Percentiles rank a stretch among this genome's conserved stretches.
Conservation (phyloP, 179 eudicot genomes). For the Actinidia polygama region DNA sequence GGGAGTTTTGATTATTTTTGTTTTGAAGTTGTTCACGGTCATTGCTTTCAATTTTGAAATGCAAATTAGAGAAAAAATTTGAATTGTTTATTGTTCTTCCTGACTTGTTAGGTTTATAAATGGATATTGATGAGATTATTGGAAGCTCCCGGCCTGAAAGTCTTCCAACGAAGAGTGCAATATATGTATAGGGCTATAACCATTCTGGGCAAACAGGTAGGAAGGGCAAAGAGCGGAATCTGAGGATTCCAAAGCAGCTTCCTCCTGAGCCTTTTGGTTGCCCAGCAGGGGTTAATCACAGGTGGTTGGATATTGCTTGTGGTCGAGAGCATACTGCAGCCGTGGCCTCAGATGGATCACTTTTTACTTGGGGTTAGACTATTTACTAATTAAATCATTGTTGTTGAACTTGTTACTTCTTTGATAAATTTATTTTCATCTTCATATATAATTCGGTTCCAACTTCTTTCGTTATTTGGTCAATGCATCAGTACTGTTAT, state of each 20-base stretch:
- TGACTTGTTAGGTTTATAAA: constrained; percentile 23
- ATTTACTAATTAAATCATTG: constrained; percentile 11
- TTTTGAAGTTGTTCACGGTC: neutral
- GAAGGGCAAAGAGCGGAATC: constrained; percentile 54
- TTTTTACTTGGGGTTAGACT: constrained; percentile 92
- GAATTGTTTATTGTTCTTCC: neutral
- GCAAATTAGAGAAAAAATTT: neutral
- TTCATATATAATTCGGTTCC: neutral
- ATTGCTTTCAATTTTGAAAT: neutral
- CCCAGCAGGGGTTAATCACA: constrained; percentile 64
- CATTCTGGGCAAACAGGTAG: constrained; percentile 93
- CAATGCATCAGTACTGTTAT: no score
- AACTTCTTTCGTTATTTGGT: neutral
- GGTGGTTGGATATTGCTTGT: constrained; percentile 93
- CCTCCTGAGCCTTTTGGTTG: constrained; percentile 93
- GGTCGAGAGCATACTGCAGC: constrained; percentile 97
- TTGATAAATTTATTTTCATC: neutral
- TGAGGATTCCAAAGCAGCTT: constrained; percentile 94
- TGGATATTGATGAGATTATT: constrained; percentile 73
- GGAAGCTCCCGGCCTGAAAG: constrained; percentile 54
- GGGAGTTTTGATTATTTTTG: neutral
- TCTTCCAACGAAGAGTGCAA: constrained; percentile 80
- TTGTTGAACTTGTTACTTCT: constrained; percentile 7
- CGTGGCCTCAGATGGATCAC: constrained; percentile 90
- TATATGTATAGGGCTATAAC: constrained; percentile 96